Evolutionary conservation across 352 stramenopile species (phyloP).

Genomic region (Pythium brassicae): DNA sequence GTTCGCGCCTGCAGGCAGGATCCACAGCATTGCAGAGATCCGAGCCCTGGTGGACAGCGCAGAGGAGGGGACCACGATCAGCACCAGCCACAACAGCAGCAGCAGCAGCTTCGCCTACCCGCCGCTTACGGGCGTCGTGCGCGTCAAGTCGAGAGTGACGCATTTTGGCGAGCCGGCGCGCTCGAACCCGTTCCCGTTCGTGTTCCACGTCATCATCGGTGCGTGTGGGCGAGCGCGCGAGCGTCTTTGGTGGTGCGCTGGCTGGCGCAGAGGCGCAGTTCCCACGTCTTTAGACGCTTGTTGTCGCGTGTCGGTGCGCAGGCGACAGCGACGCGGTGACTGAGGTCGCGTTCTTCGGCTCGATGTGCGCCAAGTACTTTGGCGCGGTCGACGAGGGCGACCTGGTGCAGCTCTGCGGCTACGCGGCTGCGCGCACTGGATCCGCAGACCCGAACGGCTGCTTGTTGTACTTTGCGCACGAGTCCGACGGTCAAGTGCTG

Average conservation of each 20-base stretch:
- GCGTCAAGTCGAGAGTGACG: constrained; percentile 50
- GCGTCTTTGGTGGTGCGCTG: too few species aligned
- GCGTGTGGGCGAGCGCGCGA: too few species aligned
- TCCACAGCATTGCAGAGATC: constrained; percentile 22
- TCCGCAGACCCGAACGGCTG: constrained; percentile 10
- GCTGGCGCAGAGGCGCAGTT: neutral
- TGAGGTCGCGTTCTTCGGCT: constrained; percentile 65
- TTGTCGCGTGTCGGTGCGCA: constrained; percentile 14
- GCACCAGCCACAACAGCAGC: too few species aligned
- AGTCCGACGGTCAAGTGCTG: constrained; percentile 22
- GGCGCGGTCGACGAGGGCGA: constrained; percentile 52
- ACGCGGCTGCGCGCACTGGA: constrained; percentile 14
- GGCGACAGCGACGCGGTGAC: constrained; percentile 35
- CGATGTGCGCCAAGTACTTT: constrained; percentile 59
- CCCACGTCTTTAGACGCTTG: neutral
- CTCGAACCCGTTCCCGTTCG: constrained; percentile 55
- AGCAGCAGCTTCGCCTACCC: too few species aligned
- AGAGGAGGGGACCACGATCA: too few species aligned
- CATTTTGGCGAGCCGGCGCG: constrained; percentile 39
- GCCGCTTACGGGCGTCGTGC: constrained; percentile 47
- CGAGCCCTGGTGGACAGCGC: constrained; percentile 8
- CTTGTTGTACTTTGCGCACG: constrained; percentile 31
- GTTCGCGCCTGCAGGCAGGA: constrained; percentile 15
- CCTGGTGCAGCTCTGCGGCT: constrained; percentile 47
- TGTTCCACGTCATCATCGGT: constrained; percentile 63